Percentiles rank a stretch among this genome's conserved stretches.
phyloP scores from a whole-genome alignment of 768 basidiomycete genomes.

The Rhizopogon vulgaris region DNA sequence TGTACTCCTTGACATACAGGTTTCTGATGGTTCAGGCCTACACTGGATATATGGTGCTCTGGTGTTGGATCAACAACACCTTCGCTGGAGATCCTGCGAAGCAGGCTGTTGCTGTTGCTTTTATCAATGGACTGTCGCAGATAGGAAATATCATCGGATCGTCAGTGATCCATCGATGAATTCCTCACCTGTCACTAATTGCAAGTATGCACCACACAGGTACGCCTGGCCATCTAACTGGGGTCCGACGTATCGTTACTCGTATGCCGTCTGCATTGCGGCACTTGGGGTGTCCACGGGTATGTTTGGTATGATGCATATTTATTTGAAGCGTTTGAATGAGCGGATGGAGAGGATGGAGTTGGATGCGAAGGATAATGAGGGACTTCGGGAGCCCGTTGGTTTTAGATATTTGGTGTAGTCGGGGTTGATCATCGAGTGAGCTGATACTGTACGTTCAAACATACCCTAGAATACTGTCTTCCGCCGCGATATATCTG shows the following conservation, averaged over 20 bases:
- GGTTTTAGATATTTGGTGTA: not conserved
- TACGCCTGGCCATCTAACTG: slow-evolving; percentile 60
- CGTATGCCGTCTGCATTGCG: slow-evolving; percentile 65
- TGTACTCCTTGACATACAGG: slow-evolving; percentile 24
- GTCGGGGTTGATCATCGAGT: no score
- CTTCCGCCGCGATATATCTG: no score
- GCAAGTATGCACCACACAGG: slow-evolving; percentile 17
- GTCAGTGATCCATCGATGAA: slow-evolving; percentile 32
- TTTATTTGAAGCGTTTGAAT: not conserved
- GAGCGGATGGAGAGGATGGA: not conserved
- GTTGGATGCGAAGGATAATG: not conserved
- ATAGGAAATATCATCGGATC: slow-evolving; percentile 78
- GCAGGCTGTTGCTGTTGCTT: slow-evolving; percentile 71
- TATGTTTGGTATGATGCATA: not conserved
- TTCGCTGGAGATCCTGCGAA: slow-evolving; percentile 74
- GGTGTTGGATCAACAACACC: slow-evolving; percentile 40
- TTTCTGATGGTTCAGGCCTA: slow-evolving; percentile 71
- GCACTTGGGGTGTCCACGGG: not conserved
- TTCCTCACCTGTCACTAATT: not conserved
- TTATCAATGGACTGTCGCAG: slow-evolving; percentile 73
- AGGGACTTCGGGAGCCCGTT: no score
- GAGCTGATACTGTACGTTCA: no score
- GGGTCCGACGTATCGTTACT: slow-evolving; percentile 61
- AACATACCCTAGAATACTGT: no score
- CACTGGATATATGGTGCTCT: slow-evolving; percentile 58